Conservation (phyloP, 2,329 filamentous ascomycete species). For the Nemania sp. region DNA sequence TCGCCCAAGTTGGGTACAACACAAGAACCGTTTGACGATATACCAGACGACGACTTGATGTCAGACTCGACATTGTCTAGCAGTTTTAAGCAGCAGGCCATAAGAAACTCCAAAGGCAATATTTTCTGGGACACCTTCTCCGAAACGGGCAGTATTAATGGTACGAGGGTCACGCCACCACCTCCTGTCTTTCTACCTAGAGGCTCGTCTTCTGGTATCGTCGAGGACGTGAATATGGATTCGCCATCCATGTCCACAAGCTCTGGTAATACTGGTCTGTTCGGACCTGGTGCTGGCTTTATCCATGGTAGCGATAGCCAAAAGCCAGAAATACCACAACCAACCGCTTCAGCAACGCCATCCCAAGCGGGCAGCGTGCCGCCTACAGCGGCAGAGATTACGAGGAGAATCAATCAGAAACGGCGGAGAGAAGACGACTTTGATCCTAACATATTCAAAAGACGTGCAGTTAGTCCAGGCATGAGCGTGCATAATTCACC, state of each 20-base stretch:
- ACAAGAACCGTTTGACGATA: slow-evolving; percentile 68
- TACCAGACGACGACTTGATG: slow-evolving; percentile 72
- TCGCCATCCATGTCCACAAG: slow-evolving; percentile 58
- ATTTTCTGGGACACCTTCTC: slow-evolving; percentile 81
- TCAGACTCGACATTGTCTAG: slow-evolving; percentile 61
- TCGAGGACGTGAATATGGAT: slow-evolving; percentile 75
- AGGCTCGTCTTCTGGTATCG: slow-evolving; percentile 63
- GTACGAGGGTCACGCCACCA: slow-evolving; percentile 54
- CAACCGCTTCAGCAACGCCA: slow-evolving; percentile 38
- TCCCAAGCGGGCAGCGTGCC: slow-evolving; percentile 46
- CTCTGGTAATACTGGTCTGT: slow-evolving; percentile 41
- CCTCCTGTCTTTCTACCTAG: slow-evolving; percentile 68
- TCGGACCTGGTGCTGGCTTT: slow-evolving; percentile 41
- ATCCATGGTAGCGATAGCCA: slow-evolving; percentile 36
- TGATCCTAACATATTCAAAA: slow-evolving; percentile 85
- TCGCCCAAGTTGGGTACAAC: slow-evolving; percentile 69
- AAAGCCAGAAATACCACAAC: slow-evolving; percentile 46
- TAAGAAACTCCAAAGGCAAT: slow-evolving; percentile 72
- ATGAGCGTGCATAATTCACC: slow-evolving; percentile 92
- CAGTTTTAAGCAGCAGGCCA: slow-evolving; percentile 75
- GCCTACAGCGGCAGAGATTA: slow-evolving; percentile 73
- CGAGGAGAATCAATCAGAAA: slow-evolving; percentile 77
- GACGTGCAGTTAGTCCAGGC: slow-evolving; percentile 87
- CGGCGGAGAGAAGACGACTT: slow-evolving; percentile 91
- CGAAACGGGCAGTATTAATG: slow-evolving; percentile 61